phyloP scores from a whole-genome alignment of 2,329 filamentous ascomycete genomes.

The Colletotrichum shisoi region DNA sequence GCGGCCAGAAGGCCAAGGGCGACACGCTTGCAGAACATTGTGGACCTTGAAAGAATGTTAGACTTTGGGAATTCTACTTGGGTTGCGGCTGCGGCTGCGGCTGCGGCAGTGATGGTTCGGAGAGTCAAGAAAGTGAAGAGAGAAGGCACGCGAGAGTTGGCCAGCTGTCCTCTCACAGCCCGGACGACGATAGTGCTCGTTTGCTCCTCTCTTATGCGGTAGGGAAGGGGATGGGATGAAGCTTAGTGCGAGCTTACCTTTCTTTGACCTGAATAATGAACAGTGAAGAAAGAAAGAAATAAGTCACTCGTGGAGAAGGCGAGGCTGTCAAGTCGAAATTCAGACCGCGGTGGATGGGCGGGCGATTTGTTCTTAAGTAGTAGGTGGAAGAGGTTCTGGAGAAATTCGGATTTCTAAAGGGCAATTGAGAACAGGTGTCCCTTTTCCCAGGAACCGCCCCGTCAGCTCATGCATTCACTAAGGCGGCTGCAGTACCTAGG shows the following conservation, averaged over 20 bases:
- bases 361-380: conserved; percentile 32
- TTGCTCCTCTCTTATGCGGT: neutral
- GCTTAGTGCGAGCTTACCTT: conserved; percentile 29
- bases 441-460: conserved; percentile 38
- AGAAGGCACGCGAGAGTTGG: neutral
- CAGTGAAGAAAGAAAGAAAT: conserved; percentile 34
- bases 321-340: conserved; percentile 19
- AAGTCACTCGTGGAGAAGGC: conserved; percentile 26
- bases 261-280: conserved; percentile 34
- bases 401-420: conserved; percentile 37
- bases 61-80: neutral
- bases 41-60: conserved; percentile 41
- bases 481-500: conserved; percentile 33
- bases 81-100: neutral
- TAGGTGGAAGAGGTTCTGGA: conserved; percentile 18
- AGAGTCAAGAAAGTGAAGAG: neutral
- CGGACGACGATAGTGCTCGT: neutral
- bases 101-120: neutral
- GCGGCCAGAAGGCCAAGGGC: conserved; percentile 64
- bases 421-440: conserved; percentile 41
- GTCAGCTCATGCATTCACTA: conserved; percentile 38
- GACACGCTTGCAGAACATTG: conserved; percentile 61
- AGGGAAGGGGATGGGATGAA: neutral
- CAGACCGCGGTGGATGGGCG: conserved; percentile 18
- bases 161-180: conserved; percentile 17